phyloP scores from a whole-genome alignment of 129 eudicot genomes.

The Artemisia tridentata region DNA sequence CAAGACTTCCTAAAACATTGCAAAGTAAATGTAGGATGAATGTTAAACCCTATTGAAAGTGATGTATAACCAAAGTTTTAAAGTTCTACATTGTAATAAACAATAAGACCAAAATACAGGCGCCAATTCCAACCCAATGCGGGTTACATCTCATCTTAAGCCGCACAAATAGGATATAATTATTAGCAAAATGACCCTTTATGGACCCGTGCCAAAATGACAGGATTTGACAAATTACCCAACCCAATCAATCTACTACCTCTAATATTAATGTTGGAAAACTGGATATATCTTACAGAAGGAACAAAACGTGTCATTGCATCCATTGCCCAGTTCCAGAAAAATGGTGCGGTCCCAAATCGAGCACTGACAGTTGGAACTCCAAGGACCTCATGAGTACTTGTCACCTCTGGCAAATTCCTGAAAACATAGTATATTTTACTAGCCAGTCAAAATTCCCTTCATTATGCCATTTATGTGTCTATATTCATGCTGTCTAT shows the following conservation, averaged over 20 bases:
- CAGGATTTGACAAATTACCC: constrained; percentile 9
- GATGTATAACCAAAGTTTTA: too few relatives aligned
- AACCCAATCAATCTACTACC: constrained; percentile 10
- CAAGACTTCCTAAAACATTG: constrained; percentile 60
- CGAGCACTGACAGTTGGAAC: constrained; percentile 98
- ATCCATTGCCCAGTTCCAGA: constrained; percentile 99
- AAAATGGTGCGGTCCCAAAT: constrained; percentile 93
- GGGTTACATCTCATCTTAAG: too few relatives aligned
- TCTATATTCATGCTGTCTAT: constrained; percentile 1
- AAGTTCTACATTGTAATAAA: too few relatives aligned
- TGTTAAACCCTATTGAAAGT: constrained; percentile 1
- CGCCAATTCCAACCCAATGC: not conserved
- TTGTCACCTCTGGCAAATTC: constrained; percentile 89
- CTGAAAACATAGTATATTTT: constrained; percentile 35
- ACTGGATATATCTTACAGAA: constrained; percentile 41
- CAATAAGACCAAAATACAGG: not conserved
- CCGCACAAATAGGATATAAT: too few relatives aligned
- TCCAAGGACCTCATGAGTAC: constrained; percentile 69
- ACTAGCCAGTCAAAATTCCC: constrained; percentile 7
- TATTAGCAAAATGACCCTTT: too few relatives aligned
- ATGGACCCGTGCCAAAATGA: not conserved
- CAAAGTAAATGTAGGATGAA: constrained; percentile 16
- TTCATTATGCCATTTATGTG: not conserved
- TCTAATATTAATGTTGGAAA: constrained; percentile 6
- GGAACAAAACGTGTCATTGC: constrained; percentile 75